phyloP scores from a whole-genome alignment of 257 asterid species.

The Primulina eburnea region DNA sequence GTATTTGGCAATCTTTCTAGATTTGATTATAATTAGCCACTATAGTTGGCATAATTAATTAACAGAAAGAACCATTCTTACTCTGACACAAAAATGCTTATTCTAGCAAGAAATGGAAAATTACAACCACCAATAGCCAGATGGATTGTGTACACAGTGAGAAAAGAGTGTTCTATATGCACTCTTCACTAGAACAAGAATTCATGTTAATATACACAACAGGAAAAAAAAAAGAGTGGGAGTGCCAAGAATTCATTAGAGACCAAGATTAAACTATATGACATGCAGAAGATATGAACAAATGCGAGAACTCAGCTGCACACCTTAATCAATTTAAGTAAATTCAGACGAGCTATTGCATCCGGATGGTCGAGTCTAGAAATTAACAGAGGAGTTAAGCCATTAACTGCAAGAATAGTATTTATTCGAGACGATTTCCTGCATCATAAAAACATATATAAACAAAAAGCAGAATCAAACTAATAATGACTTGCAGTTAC shows the following conservation, averaged over 20 bases:
- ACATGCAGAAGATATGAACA: conserved; percentile 4
- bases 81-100: too few relatives aligned
- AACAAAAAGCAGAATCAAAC: conserved; percentile 13
- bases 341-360: conserved; percentile 92
- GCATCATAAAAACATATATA: conserved; percentile 33
- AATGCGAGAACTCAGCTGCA: conserved; percentile 16
- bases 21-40: too few relatives aligned
- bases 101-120: too few relatives aligned
- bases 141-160: neutral
- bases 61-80: too few relatives aligned
- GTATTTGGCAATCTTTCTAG: too few relatives aligned
- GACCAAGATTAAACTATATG: neutral
- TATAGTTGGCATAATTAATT: too few relatives aligned
- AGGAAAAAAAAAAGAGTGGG: neutral
- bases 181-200: neutral
- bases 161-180: too few relatives aligned
- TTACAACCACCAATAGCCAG: neutral
- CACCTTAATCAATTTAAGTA: conserved; percentile 92
- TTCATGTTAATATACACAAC: neutral
- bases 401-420: conserved; percentile 92
- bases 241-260: neutral
- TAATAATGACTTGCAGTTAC: conserved; percentile 4
- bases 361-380: conserved; percentile 89
- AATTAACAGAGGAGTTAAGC: conserved; percentile 85
- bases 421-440: conserved; percentile 97